Conservation (phyloP, 1,284 basidiomycete species). For the Naganishia liquefaciens region DNA sequence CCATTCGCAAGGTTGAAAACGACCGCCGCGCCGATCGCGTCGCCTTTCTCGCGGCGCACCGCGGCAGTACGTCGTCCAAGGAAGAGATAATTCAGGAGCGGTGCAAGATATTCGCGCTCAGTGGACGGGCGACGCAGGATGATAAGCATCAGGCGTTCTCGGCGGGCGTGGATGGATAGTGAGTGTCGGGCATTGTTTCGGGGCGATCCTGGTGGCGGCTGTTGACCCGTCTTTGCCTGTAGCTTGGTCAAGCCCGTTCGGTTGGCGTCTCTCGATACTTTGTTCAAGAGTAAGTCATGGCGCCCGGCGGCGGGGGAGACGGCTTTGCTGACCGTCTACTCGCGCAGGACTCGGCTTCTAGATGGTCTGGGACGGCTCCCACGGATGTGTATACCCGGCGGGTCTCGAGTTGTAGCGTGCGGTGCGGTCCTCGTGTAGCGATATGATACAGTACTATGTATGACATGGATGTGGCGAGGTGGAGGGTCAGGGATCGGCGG, state of each 20-base stretch:
- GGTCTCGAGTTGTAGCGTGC: no score
- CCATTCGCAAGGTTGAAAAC: conserved; percentile 78
- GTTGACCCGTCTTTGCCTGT: conserved; percentile 24
- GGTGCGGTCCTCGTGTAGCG: no score
- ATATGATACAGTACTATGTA: no score
- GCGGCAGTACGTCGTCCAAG: conserved; percentile 36
- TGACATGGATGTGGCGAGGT: no score
- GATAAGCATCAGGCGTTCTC: conserved; percentile 89
- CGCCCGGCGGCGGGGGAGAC: no score
- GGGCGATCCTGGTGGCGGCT: background rate
- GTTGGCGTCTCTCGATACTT: conserved; percentile 80
- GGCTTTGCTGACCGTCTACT: no score
- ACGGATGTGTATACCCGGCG: no score
- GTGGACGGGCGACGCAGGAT: conserved; percentile 87
- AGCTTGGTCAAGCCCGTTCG: conserved; percentile 90
- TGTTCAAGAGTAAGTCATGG: conserved; percentile 64
- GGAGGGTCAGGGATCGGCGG: no score
- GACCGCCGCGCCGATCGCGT: conserved; percentile 48
- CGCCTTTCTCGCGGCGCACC: conserved; percentile 31
- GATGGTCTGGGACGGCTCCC: no score
- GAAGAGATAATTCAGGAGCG: conserved; percentile 41
- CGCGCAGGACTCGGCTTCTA: no score
- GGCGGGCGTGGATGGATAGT: conserved; percentile 94
- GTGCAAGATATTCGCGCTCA: conserved; percentile 79
- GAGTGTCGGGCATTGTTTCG: conserved; percentile 52